Evolutionary conservation across 176 grass and related monocot genomes (phyloP).

Genomic region (Eragrostis nindensis): DNA sequence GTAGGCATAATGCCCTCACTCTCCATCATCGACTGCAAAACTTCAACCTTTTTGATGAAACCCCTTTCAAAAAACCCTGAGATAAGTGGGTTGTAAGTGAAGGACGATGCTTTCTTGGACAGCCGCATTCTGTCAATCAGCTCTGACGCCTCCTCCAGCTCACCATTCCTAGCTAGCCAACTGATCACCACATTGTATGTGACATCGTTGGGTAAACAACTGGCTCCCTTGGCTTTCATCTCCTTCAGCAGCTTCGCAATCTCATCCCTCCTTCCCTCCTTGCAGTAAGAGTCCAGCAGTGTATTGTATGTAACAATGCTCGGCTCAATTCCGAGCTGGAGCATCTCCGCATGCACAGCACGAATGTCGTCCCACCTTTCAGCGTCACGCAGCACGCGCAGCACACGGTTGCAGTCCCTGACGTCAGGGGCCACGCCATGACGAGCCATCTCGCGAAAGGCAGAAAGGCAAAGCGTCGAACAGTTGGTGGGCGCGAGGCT

Average conservation of each 20-base stretch:
- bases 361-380: conserved; percentile 46
- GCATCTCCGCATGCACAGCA: conserved; percentile 44
- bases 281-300: conserved; percentile 71
- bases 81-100: conserved; percentile 72
- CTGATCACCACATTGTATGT: conserved; percentile 68
- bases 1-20: conserved; percentile 36
- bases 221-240: conserved; percentile 34
- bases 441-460: conserved; percentile 62
- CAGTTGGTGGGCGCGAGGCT: background rate
- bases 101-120: conserved; percentile 49
- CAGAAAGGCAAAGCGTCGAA: conserved; percentile 48
- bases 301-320: conserved; percentile 72
- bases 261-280: conserved; percentile 52
- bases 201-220: conserved; percentile 61
- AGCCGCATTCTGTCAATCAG: conserved; percentile 49
- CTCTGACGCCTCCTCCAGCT: conserved; percentile 48
- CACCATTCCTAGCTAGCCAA: conserved; percentile 60
- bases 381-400: conserved; percentile 45
- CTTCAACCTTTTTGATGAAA: conserved; percentile 35
- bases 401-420: conserved; percentile 58
- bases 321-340: conserved; percentile 43
- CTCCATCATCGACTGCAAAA: conserved; percentile 51
- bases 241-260: conserved; percentile 51
- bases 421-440: conserved; percentile 51
- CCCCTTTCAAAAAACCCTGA: conserved; percentile 53